Percentiles rank a stretch among this genome's conserved stretches.
Evolutionary conservation across 805 yeast species (phyloP).

Genomic region (Lachancea meyersii): DNA sequence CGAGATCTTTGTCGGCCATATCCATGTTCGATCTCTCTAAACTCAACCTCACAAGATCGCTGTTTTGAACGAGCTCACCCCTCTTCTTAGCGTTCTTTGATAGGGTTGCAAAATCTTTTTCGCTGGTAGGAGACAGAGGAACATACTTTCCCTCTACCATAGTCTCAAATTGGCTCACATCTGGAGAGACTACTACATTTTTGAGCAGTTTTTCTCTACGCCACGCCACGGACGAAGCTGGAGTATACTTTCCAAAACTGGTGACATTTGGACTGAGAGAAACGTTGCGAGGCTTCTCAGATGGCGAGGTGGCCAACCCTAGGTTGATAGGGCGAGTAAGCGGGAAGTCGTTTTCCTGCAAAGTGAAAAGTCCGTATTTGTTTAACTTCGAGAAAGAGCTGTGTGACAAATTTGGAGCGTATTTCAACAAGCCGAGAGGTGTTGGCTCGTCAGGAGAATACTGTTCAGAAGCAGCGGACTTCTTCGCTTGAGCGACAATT

Average conservation of each 20-base stretch:
- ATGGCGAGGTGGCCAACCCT: conserved; percentile 12
- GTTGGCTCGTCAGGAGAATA: conserved; percentile 25
- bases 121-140: conserved; percentile 8
- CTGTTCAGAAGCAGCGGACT: conserved; percentile 7
- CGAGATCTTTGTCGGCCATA: conserved; percentile 14
- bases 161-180: conserved; percentile 13
- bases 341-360: conserved; percentile 25
- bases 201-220: conserved; percentile 23
- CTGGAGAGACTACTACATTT: conserved; percentile 15
- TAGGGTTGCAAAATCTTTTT: conserved; percentile 14
- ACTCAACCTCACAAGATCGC: conserved; percentile 22
- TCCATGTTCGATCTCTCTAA: conserved; percentile 19
- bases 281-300: conserved; percentile 12
- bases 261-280: conserved; percentile 40
- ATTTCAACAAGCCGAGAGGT: conserved; percentile 22
- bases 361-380: conserved; percentile 17
- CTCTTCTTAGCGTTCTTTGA: conserved; percentile 17
- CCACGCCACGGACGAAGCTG: conserved; percentile 42
- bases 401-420: conserved; percentile 19
- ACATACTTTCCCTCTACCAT: conserved; percentile 23
- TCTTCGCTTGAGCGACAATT: conserved; percentile 7
- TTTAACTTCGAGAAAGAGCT: conserved; percentile 17
- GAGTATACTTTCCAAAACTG: conserved; percentile 65
- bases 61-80: conserved; percentile 16
- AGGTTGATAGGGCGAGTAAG: conserved; percentile 20